A percentile compares a stretch with the other conserved stretches of the same genome.
These are phyloP conservation scores for Acidiella bohemica DNA, from an alignment of 495 filamentous ascomycete species.

Conservation along the genomic window DNA sequence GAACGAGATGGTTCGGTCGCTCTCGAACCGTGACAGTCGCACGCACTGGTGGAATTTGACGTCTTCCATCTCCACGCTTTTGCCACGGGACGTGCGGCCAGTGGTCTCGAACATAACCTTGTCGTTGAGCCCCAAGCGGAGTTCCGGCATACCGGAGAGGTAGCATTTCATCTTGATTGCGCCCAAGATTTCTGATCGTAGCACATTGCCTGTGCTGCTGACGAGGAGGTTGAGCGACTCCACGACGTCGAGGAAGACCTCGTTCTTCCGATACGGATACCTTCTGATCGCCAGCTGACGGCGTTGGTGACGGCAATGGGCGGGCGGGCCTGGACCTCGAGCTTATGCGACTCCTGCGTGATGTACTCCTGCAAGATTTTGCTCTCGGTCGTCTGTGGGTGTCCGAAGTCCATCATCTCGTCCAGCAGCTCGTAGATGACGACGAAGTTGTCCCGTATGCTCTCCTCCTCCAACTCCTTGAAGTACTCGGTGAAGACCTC, in stretches of 20 bases:
- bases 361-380: slow-evolving; percentile 98
- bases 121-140: slow-evolving; percentile 91
- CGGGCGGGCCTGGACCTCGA: slow-evolving; percentile 96
- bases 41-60: slow-evolving; percentile 99
- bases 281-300: slow-evolving; percentile 94
- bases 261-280: slow-evolving; percentile 99
- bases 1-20: slow-evolving; percentile 97
- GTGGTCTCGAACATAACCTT: slow-evolving; percentile 99
- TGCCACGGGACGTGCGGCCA: slow-evolving; percentile 83
- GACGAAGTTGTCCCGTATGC: slow-evolving; percentile 98
- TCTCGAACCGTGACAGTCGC: slow-evolving; percentile 88
- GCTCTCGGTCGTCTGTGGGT: slow-evolving; percentile 95
- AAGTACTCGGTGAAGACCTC: slow-evolving; percentile 99
- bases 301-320: slow-evolving; percentile 98
- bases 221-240: slow-evolving; percentile 96
- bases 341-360: slow-evolving; percentile 97
- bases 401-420: slow-evolving; percentile 99
- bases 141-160: slow-evolving; percentile 93
- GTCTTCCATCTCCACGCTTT: slow-evolving; percentile 99
- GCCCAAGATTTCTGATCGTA: slow-evolving; percentile 92
- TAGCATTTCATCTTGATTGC: slow-evolving; percentile 99
- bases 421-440: slow-evolving; percentile 98
- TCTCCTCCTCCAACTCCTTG: slow-evolving; percentile 98
- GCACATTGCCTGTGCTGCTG: slow-evolving; percentile 83
- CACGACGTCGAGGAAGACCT: slow-evolving; percentile 95